Evolutionary conservation across 306 rosid species (phyloP), one percentile per base, ranked within the genome.

Genomic region (Cucurbita maxima): DNA sequence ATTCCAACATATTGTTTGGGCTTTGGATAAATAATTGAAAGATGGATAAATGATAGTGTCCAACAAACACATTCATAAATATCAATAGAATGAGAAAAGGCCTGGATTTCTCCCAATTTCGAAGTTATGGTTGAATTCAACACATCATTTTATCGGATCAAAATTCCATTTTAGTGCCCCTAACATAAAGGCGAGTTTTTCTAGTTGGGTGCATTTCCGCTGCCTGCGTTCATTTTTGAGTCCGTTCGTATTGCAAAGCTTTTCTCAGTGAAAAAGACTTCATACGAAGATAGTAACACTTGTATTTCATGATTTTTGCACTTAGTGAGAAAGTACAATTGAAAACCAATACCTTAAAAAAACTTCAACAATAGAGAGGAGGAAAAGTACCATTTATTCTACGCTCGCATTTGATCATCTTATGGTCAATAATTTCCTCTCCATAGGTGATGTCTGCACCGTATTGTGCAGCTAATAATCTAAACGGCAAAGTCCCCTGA

Each of bases 381-480:
- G 3, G 41, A n/a, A 50, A 18, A 1, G 79, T 81, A 92, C 97
- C 98, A 67, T 92, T 92, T 79, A 87, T 36, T 81, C 81, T 86
- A 72, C 98, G 96, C 14, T 88, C 83, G 81, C 98, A 92, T 83
- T 89, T 92, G 89, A 92, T 25, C 18, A 92, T 59, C 64, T 85
- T 92, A 58, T 88, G 96, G 76, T 92, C 98, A 62, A 92, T 84
- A 73, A 92, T 88, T 84, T 92, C 98, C 68, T 89, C 98, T 8
- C 95, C 86, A 61, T 89, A 92, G 15, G 87, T 87, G 69, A 89
- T 86, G 78, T 89, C 92, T 61, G 98, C 96, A 73, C 98, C 95
- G 75, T 86, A 88, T 53, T 89, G 87, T 75, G 92, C 90, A 70
- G 98, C 95, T 50, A 89, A 76, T 82, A 92, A 85, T 83, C 96